Evolutionary conservation across 2,329 filamentous ascomycete genomes (phyloP).

Genomic region (Claviceps sp.): DNA sequence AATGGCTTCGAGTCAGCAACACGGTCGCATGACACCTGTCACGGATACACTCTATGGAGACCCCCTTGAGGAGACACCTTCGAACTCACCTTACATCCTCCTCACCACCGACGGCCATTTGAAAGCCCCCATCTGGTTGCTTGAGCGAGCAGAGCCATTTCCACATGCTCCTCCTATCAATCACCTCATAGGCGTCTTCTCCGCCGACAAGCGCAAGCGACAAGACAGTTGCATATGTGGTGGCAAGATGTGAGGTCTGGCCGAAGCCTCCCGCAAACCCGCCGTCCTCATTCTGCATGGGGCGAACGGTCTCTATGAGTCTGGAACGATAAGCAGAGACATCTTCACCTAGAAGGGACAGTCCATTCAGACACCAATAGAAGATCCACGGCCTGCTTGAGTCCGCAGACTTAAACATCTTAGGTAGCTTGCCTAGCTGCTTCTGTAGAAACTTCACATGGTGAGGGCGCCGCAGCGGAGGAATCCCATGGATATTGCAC

Average conservation of each 20-base stretch:
- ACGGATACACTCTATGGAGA: not conserved
- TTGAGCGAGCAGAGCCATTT: conserved; percentile 80
- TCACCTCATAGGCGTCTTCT: conserved; percentile 55
- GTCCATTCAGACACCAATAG: conserved; percentile 76
- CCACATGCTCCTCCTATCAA: conserved; percentile 81
- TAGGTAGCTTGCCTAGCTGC: conserved; percentile 49
- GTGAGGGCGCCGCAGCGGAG: conserved; percentile 51
- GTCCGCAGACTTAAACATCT: conserved; percentile 61
- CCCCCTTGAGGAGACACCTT: not conserved
- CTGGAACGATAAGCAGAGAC: conserved; percentile 50
- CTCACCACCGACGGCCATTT: conserved; percentile 74
- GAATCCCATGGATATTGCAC: conserved; percentile 61
- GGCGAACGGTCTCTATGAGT: conserved; percentile 60
- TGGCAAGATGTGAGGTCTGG: conserved; percentile 77
- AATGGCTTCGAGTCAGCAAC: conserved; percentile 4
- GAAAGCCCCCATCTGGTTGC: conserved; percentile 79
- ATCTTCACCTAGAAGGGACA: conserved; percentile 68
- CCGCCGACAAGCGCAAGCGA: conserved; percentile 69
- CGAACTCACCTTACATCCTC: conserved; percentile 64
- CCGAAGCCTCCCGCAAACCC: conserved; percentile 93
- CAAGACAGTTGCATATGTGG: conserved; percentile 74
- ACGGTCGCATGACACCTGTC: conserved; percentile 8
- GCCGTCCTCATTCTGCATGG: conserved; percentile 70
- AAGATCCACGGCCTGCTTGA: conserved; percentile 86
- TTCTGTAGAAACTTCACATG: conserved; percentile 51